Evolutionary conservation across 768 basidiomycete genomes (phyloP).

Genomic region (Crassisporium funariophilum): DNA sequence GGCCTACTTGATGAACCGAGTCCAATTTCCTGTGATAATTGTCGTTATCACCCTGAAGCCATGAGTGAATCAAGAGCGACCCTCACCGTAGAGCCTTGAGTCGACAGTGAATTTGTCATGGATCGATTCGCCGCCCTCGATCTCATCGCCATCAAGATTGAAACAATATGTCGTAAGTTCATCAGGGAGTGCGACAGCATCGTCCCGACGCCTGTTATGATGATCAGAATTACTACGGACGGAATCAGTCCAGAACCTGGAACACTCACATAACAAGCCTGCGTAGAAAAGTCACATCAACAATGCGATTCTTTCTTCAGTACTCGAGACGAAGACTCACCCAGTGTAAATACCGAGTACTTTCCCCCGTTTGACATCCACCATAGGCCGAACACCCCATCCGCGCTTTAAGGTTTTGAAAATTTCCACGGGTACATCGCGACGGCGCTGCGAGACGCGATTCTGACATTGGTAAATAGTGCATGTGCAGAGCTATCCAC

Average conservation of each 20-base stretch:
- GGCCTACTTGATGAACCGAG: slow-evolving; percentile 70
- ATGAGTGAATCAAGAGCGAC: slow-evolving; percentile 1
- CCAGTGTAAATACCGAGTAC: slow-evolving; percentile 72
- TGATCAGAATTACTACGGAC: neutral
- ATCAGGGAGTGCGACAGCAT: slow-evolving; percentile 38
- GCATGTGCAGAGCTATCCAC: slow-evolving; percentile 48
- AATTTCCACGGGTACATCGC: slow-evolving; percentile 60
- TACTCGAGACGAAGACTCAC: slow-evolving; percentile 34
- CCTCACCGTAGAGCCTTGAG: slow-evolving; percentile 50
- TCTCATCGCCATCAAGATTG: slow-evolving; percentile 63
- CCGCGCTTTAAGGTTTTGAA: slow-evolving; percentile 63
- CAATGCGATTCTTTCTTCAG: neutral
- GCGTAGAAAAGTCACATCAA: slow-evolving; percentile 8
- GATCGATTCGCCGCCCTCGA: slow-evolving; percentile 28
- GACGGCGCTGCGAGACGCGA: slow-evolving; percentile 61
- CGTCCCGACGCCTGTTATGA: slow-evolving; percentile 41
- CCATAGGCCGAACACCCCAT: slow-evolving; percentile 63
- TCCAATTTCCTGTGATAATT: slow-evolving; percentile 64
- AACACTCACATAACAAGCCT: slow-evolving; percentile 49
- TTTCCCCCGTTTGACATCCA: slow-evolving; percentile 48
- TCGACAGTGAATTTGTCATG: slow-evolving; percentile 55
- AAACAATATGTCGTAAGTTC: slow-evolving; percentile 53
- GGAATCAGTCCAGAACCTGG: too few relatives aligned
- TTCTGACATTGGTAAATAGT: slow-evolving; percentile 46
- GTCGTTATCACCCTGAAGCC: too few relatives aligned